phyloP scores from a whole-genome alignment of 345 rosid genomes.

The Alliaria petiolata region DNA sequence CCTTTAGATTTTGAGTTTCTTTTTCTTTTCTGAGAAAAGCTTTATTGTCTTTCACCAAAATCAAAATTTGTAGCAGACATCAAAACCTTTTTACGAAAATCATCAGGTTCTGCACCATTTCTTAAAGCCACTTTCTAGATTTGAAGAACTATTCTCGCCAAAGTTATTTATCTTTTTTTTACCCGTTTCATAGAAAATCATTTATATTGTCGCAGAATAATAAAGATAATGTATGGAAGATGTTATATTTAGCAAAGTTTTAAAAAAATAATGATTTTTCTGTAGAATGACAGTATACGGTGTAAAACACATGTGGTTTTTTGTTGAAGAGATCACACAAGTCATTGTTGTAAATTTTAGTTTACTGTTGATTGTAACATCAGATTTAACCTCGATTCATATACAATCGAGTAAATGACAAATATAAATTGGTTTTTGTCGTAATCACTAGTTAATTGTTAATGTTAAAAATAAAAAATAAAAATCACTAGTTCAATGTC shows the following conservation, averaged over 20 bases:
- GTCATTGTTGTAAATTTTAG: no score
- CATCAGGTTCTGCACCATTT: constrained; percentile 7
- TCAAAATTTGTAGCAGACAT: not conserved
- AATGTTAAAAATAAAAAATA: no score
- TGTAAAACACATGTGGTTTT: not conserved
- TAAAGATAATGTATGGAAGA: not conserved
- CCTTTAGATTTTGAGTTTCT: not conserved
- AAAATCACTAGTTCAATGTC: no score
- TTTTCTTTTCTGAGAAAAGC: not conserved
- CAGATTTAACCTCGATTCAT: not conserved
- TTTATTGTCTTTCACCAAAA: not conserved
- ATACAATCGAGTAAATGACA: no score
- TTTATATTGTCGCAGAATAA: not conserved
- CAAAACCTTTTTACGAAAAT: not conserved
- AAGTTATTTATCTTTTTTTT: not conserved
- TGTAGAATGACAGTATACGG: no score
- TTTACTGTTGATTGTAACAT: constrained; percentile 9
- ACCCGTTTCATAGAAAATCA: not conserved
- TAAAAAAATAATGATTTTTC: no score
- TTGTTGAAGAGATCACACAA: not conserved
- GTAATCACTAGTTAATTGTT: no score
- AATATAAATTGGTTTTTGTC: no score
- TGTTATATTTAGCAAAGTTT: not conserved
- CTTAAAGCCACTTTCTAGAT: constrained; percentile 2
- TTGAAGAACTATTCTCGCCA: not conserved